Evolutionary conservation across 768 basidiomycete genomes (phyloP).

Genomic region (Kondoa subrosea): DNA sequence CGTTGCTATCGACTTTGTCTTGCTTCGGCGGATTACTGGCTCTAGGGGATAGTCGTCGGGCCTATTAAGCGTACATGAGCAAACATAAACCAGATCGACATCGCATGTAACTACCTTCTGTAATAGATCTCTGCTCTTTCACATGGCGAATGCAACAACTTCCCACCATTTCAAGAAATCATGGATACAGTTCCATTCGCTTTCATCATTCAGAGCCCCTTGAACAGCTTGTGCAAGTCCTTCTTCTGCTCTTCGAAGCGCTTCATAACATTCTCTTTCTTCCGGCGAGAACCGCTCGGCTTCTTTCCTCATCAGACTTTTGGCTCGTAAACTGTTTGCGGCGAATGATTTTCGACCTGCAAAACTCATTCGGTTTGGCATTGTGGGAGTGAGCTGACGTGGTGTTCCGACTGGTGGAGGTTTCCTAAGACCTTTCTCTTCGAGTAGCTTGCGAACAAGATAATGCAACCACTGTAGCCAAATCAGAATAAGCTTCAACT

Average conservation of each 20-base stretch:
- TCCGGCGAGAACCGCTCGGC: no score
- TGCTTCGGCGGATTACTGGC: neutral
- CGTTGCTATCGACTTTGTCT: neutral
- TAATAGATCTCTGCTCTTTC: neutral
- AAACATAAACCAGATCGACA: neutral
- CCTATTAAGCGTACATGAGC: no score
- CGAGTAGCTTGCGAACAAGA: slow-evolving; percentile 52
- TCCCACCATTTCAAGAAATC: neutral
- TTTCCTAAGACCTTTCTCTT: slow-evolving; percentile 44
- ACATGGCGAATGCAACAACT: neutral
- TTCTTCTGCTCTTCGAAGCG: slow-evolving; percentile 9
- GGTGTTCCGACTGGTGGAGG: neutral
- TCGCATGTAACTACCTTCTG: neutral
- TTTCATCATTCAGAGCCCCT: neutral
- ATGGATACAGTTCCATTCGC: neutral
- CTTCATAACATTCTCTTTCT: slow-evolving; percentile 9
- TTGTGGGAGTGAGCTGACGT: neutral
- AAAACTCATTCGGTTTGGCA: neutral
- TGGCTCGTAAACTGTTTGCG: neutral
- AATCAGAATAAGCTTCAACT: slow-evolving; percentile 8
- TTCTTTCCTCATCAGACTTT: neutral
- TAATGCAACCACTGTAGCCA: slow-evolving; percentile 73
- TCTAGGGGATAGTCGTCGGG: no score
- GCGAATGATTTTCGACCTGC: neutral
- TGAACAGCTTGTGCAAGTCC: slow-evolving; percentile 5